These are phyloP conservation scores for Rhododendron molle DNA, from an alignment of 148 eudicot genomes.

Conservation along the genomic window DNA sequence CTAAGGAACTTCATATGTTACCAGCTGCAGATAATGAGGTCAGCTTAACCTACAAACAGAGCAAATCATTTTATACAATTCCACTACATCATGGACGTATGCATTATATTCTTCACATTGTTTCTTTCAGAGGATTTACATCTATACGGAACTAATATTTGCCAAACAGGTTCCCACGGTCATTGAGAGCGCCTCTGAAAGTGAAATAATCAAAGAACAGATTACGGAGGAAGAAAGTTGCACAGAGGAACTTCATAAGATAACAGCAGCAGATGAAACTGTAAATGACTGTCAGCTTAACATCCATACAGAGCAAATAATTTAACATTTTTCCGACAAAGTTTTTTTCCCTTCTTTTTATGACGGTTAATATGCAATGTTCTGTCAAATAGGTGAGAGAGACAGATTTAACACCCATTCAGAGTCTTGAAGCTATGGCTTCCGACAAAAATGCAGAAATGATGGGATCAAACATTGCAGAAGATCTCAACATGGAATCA, in stretches of 20 bases:
- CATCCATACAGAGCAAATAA: not conserved
- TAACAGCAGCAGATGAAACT: not conserved
- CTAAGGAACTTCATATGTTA: not conserved
- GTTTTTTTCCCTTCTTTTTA: not conserved
- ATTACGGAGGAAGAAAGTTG: not conserved
- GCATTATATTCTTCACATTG: not conserved
- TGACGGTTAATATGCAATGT: not conserved
- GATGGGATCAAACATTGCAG: not conserved
- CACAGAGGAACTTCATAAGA: not conserved
- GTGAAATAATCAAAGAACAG: not conserved
- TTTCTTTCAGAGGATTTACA: not conserved
- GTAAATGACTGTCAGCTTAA: not conserved
- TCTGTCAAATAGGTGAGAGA: constrained; percentile 5
- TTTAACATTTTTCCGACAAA: not conserved
- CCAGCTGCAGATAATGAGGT: constrained; percentile 18
- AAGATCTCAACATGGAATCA: constrained; percentile 12
- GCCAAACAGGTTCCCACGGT: not conserved
- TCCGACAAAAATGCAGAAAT: not conserved
- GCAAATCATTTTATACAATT: not conserved
- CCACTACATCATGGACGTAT: not conserved
- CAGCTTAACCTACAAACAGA: constrained; percentile 2
- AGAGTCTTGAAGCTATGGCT: constrained; percentile 5
- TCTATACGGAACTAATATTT: not conserved
- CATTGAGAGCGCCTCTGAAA: not conserved
- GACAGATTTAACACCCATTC: constrained; percentile 9